Evolutionary conservation across 2,329 filamentous ascomycete species (phyloP), one percentile per base, ranked within the genome.

Genomic region (Fusarium sp.): DNA sequence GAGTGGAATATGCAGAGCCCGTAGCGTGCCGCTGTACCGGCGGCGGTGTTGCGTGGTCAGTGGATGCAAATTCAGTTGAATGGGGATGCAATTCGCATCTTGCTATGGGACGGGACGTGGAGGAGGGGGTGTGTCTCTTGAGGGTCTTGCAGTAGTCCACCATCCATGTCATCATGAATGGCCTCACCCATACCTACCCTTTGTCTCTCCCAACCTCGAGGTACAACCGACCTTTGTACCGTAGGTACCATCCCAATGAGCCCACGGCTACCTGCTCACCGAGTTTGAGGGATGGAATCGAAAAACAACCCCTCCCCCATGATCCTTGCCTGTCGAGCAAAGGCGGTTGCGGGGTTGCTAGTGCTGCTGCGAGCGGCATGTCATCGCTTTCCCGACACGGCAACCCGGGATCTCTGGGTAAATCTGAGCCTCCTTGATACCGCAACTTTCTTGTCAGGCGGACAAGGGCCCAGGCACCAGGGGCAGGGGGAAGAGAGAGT

Each of bases 301-400:
- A 67, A 61, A 29, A 31, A 29, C 29, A 29, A 62, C 25, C 25
- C 53, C 58, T 40, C 13, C 44, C 38, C 56, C 60, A 64, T 63
- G 57, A 73, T 65, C 72, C 72, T 58, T 60, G 64, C 44, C 59
- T 57, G 56, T 44, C 44, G 50, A 54, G 59, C 2, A 31, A 31
- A 31, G 50, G 49, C 36, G 49, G 67, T 68, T 74, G 72, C 62
- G 72, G 72, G 72, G 72, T 73, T 69, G 64, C 66, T 73, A 71
- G 65, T 69, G 72, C 56, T 69, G 72, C 56, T 67, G 61, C 53
- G 61, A 59, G 55, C 58, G 57, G 65, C 59, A 65, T 68, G 68
- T 62, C 71, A 70, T 62, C 34, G 53, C 42, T 64, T 53, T 67
- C 65, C 68, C 64, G 64, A 74, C 63, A 60, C 56, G 64, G 61